Base-by-base conservation (phyloP, 169 alveolate species). In the Plasmodium vinckei region DNA sequence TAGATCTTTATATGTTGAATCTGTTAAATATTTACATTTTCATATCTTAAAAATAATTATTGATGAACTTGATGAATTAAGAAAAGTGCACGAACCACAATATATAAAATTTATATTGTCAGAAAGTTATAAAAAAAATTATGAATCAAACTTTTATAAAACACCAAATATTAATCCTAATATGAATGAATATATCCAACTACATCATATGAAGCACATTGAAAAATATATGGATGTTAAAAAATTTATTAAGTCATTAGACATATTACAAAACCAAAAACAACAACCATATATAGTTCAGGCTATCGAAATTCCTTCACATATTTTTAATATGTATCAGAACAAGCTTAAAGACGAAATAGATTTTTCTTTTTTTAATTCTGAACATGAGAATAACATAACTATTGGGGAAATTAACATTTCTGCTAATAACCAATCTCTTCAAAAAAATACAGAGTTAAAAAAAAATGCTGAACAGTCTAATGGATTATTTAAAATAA, bases 61-160 rank as follows among this genome's bases (percentile, higher is more conserved):
- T 51, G 75, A 64, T 7, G 88, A 77, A 64, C 17, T 77, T 21
- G 88, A 77, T 44, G 88, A 77, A 64, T 23, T 77, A n/a, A 77
- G 88, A 68, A 77, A 77, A 56, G 88, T 77, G 10, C 73, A 77
- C 23, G 88, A 77, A 42, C 88, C 88, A n/a, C 19, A 47, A 21
- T 77, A 77, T 23, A 65, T 46, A 12, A 65, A 73, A 10, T 77
- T 77, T 42, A 27, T 42, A 46, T 77, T 77, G 49, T 63, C 88
- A 23, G 51, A 77, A 57, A 59, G 65, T 54, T 63, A 67, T 64
- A 44, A 61, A 27, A 77, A 77, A 47, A 6, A 64, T 64, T 63
- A 17, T 56, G 71, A 63, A 13, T 63, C 17, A 13, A 49, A 54
- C 17, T 42, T 12, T 46, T 60, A 60, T 17, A 15, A 60, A 12